These are phyloP conservation scores for Diutina catenulata DNA, from an alignment of 1,139 yeast species.

Conservation along the genomic window DNA sequence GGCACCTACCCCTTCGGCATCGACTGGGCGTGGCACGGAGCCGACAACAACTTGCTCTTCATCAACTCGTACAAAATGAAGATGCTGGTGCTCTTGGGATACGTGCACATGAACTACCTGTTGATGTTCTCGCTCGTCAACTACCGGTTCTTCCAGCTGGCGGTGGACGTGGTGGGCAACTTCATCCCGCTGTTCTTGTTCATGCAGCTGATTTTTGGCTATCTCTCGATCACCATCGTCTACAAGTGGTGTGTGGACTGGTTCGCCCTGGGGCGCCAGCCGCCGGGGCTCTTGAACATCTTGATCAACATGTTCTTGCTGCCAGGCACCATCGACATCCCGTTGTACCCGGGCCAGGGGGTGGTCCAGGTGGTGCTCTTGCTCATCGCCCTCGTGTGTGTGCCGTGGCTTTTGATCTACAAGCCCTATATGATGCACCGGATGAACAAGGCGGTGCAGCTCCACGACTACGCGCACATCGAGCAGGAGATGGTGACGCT, in stretches of 20 bases:
- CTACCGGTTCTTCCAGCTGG: not conserved
- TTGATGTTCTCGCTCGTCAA: not conserved
- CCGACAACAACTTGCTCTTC: constrained; percentile 4
- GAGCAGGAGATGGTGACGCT: too few species aligned
- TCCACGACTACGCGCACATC: not conserved
- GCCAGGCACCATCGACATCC: constrained; percentile 1
- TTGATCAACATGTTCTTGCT: constrained; percentile 4
- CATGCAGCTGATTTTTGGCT: constrained; percentile 5
- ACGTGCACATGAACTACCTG: constrained; percentile 4
- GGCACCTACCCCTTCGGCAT: constrained; percentile 4
- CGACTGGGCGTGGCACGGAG: constrained; percentile 6
- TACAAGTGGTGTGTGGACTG: constrained; percentile 6
- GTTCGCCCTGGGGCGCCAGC: constrained; percentile 3
- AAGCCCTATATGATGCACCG: not conserved
- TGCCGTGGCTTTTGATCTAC: constrained; percentile 4
- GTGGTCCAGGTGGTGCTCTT: constrained; percentile 3
- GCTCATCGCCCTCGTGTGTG: constrained; percentile 2
- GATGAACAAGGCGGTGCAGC: not conserved
- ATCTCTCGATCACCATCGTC: constrained; percentile 1
- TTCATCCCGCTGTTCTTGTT: constrained; percentile 5
- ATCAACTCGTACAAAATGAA: constrained; percentile 5
- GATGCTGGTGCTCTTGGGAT: constrained; percentile 5
- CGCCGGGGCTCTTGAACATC: constrained; percentile 5
- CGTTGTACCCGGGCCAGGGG: constrained; percentile 2
- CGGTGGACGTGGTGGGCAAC: constrained; percentile 3